Evolutionary conservation across 2,329 filamentous ascomycete species (phyloP), one percentile per base, ranked within the genome.

Genomic region (Xenosphaeropsis pyriputrescens): DNA sequence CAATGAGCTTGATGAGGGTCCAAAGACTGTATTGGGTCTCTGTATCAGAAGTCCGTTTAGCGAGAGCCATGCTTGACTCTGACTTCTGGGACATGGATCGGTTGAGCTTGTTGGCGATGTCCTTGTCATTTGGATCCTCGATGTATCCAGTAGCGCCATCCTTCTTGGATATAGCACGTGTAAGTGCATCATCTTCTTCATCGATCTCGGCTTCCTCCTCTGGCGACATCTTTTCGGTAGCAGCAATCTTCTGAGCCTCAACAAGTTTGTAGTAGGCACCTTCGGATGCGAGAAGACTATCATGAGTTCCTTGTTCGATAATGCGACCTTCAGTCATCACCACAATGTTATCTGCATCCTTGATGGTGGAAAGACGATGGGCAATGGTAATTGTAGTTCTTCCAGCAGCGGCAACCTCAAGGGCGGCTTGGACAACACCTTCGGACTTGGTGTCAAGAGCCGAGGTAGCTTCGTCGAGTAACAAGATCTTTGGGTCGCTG

Each of bases 301-400:
- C 74, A 55, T 96, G 91, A 0, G 75, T 88, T 37, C 91, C 91
- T 58, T 95, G 86, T 58, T 98, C 91, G 11, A 93, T 69, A 42
- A 98, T 93, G n/a, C 68, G 64, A 11, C 91, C 91, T 43, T 77
- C 62, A 4, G 77, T 71, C 79, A 98, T 89, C 45, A 95, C 89
- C 11, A 96, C 84, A 47, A 98, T 98, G 51, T 94, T 95, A 58
- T 96, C 82, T 0, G 89, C 89, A 45, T 86, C 79, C 58, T 78
- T 86, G 63, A 98, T 94, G 5, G 91, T 98, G 1, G 86, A 94
- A 7, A 98, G 68, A 47, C 89, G 79, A 62, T 98, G 91, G 32
- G 91, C 91, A 57, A 98, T 96, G 6, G 88, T 84, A 49, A 96
- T 94, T 2, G 91, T 96, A 0, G 91, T 98, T 38, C 91, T 75